A percentile compares a stretch with the other conserved stretches of the same genome.
phyloP scores from a whole-genome alignment of 345 rosid genomes.

The Eutrema heterophyllum region DNA sequence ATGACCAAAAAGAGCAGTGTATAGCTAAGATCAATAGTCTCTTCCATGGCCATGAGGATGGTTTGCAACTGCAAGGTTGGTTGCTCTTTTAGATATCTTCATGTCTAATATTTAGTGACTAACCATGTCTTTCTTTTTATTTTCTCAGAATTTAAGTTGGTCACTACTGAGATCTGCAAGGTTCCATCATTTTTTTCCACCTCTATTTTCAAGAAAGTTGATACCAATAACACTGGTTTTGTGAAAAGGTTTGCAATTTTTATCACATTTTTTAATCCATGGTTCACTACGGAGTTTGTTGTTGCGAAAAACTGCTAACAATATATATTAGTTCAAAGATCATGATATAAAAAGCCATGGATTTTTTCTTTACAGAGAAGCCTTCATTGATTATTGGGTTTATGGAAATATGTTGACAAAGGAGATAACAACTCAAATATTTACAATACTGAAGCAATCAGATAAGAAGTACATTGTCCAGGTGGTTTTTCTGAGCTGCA shows the following conservation, averaged over 20 bases:
- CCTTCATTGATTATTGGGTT: slow-evolving; percentile 79
- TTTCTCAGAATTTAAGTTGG: slow-evolving; percentile 53
- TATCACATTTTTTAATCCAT: background rate
- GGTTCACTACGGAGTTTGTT: background rate
- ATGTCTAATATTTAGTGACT: background rate
- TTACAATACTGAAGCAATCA: slow-evolving; percentile 67
- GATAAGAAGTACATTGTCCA: slow-evolving; percentile 66
- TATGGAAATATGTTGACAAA: slow-evolving; percentile 67
- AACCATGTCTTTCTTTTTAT: background rate
- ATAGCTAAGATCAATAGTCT: slow-evolving; percentile 55
- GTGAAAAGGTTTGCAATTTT: slow-evolving; percentile 60
- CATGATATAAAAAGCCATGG: background rate
- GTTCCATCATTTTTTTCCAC: slow-evolving; percentile 82
- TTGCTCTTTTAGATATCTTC: background rate
- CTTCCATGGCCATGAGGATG: slow-evolving; percentile 61
- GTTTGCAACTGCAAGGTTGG: slow-evolving; percentile 69
- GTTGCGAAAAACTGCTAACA: background rate
- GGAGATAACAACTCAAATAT: slow-evolving; percentile 70
- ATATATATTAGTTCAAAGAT: background rate
- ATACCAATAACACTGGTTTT: slow-evolving; percentile 50
- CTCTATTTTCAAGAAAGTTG: slow-evolving; percentile 70
- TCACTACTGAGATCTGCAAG: slow-evolving; percentile 87
- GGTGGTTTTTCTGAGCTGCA: slow-evolving; percentile 39
- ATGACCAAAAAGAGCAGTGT: slow-evolving; percentile 68
- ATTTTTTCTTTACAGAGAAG: slow-evolving; percentile 47